Evolutionary conservation across 371 early-diverging fungal genomes (phyloP), one percentile per base, ranked within the genome.

Genomic region (Conidiobolus coronatus): DNA sequence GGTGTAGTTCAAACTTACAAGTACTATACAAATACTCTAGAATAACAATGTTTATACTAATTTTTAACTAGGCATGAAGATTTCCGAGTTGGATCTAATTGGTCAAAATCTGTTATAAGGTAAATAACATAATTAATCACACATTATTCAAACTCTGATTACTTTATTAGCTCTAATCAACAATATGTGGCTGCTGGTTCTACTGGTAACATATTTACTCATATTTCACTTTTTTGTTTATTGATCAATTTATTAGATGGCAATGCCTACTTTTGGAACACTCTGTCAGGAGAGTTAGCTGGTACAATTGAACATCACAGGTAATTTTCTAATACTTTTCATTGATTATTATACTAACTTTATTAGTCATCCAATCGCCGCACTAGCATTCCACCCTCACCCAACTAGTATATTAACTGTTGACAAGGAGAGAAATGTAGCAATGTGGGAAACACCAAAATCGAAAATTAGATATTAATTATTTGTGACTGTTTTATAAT

Each of bases 101-200:
- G 87, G 86, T 68, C 85, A 15, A 74, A 80, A 50, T 77, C 88
- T 2, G 77, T 79, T 54, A 83, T 84, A 51, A 76, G 75, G 75
- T 75, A 68, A 17, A 15, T 11, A 34, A 7, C 11, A 45, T 40
- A 50, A 50, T 52, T 52, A 49, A 14, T 29, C n/a, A n/a, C n/a
- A 34, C 7, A 14, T 24, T 4, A 24, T 29, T 40, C n/a, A 23
- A 35, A 34, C 15, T 19, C 36, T 14, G 15, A 43, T 15, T 33
- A 20, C 43, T 40, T 45, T 29, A 43, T 24, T 56, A 86, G 89
- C 59, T 83, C 88, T 36, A 90, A 90, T 68, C 84, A 80, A 34
- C 66, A 59, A 49, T 86, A 75, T 59, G 71, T 86, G 9, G 75
- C 79, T 39, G 79, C 86, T 1, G 94, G 94, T 50, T 73, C 75